Conservation (phyloP, 768 basidiomycete genomes). For the Lentinula edodes region DNA sequence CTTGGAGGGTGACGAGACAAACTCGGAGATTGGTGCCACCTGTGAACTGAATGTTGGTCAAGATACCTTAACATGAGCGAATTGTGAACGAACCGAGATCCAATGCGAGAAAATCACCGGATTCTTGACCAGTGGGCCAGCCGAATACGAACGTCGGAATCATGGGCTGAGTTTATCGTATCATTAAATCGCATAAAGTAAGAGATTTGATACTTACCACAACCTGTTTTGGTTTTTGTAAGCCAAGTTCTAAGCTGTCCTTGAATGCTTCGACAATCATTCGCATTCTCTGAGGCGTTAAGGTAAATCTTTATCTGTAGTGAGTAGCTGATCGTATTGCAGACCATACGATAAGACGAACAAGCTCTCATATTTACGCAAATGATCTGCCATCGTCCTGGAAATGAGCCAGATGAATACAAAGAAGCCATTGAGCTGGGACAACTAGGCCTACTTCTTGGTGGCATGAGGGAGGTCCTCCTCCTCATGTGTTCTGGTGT, state of each 20-base stretch:
- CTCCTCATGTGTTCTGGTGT: slow-evolving; percentile 84
- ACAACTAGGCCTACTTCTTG: slow-evolving; percentile 56
- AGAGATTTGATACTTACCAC: slow-evolving; percentile 59
- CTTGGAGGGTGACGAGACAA: slow-evolving; percentile 89
- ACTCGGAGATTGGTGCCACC: slow-evolving; percentile 98
- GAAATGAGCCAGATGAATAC: slow-evolving; percentile 9
- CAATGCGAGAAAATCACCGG: slow-evolving; percentile 85
- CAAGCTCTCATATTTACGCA: slow-evolving; percentile 85
- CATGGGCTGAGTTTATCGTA: slow-evolving; percentile 61
- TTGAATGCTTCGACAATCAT: slow-evolving; percentile 97
- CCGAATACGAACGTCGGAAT: slow-evolving; percentile 96
- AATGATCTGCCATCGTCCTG: slow-evolving; percentile 91
- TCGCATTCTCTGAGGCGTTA: slow-evolving; percentile 88
- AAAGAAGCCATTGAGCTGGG: neutral
- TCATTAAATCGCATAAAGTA: neutral
- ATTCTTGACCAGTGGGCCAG: slow-evolving; percentile 89
- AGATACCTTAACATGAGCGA: neutral
- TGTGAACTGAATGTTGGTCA: slow-evolving; percentile 16
- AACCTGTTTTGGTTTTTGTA: slow-evolving; percentile 75
- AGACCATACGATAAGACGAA: slow-evolving; percentile 35
- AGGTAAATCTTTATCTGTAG: slow-evolving; percentile 53
- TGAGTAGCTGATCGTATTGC: neutral
- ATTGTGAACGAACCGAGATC: slow-evolving; percentile 64
- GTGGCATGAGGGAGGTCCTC: slow-evolving; percentile 90
- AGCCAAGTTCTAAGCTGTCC: slow-evolving; percentile 82